Conservation (phyloP, 2,329 filamentous ascomycete genomes). For the Aaosphaeria arxii region DNA sequence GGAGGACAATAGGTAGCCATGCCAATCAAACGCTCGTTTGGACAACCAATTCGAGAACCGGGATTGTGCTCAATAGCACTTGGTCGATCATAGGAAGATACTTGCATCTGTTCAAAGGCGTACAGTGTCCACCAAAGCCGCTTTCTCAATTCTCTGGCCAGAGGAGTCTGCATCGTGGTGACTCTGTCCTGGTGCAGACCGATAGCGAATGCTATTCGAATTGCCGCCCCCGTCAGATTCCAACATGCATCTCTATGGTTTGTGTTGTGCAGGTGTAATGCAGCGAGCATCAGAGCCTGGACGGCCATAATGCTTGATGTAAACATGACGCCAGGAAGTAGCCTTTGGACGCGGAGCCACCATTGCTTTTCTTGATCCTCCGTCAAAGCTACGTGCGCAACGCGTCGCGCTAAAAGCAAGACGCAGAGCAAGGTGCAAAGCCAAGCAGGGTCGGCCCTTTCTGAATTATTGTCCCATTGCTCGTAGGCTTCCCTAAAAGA, state of each 20-base stretch:
- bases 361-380: conserved; percentile 40
- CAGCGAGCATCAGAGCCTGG: conserved; percentile 42
- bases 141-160: conserved; percentile 45
- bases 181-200: conserved; percentile 43
- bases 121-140: conserved; percentile 55
- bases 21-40: conserved; percentile 37
- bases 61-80: conserved; percentile 40
- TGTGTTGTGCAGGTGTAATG: conserved; percentile 46
- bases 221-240: conserved; percentile 44
- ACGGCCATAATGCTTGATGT: conserved; percentile 42
- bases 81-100: conserved; percentile 44
- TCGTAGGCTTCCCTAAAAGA: conserved; percentile 44
- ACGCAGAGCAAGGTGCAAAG: conserved; percentile 43
- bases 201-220: conserved; percentile 45
- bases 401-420: conserved; percentile 38
- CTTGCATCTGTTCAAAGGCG: conserved; percentile 46
- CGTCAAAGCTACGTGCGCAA: conserved; percentile 29
- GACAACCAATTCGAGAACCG: conserved; percentile 30
- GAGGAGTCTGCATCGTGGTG: conserved; percentile 32
- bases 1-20: conserved; percentile 27
- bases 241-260: conserved; percentile 44
- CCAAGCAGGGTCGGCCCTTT: conserved; percentile 39
- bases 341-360: conserved; percentile 41
- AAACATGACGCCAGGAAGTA: conserved; percentile 43
- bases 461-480: conserved; percentile 26